A percentile compares a stretch with the other conserved stretches of the same genome.
phyloP scores from a whole-genome alignment of 2,329 filamentous ascomycete species.

The Graphium sp. region DNA sequence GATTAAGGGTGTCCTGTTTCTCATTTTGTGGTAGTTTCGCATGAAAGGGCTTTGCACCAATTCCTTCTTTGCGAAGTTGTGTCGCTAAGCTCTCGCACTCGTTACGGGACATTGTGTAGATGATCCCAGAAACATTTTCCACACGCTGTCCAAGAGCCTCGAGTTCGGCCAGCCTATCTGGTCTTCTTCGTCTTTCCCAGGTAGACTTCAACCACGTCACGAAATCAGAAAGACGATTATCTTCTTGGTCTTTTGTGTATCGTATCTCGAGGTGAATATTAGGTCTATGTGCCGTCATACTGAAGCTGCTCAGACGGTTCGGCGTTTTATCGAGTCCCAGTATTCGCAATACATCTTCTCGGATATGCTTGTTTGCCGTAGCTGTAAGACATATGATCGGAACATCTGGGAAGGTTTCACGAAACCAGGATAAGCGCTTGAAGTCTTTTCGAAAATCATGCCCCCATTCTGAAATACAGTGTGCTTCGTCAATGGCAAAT shows the following conservation, averaged over 20 bases:
- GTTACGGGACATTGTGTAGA: constrained; percentile 60
- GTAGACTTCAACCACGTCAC: constrained; percentile 60
- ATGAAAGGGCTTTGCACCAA: constrained; percentile 61
- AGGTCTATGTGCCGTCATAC: constrained; percentile 66
- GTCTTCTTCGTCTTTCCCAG: constrained; percentile 47
- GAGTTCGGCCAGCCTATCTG: constrained; percentile 42
- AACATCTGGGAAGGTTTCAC: constrained; percentile 62
- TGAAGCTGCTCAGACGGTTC: constrained; percentile 53
- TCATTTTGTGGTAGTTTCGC: constrained; percentile 48
- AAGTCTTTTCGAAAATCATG: constrained; percentile 94
- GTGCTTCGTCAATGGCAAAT: constrained; percentile 83
- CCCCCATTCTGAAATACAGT: constrained; percentile 96
- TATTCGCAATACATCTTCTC: constrained; percentile 65
- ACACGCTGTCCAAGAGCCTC: constrained; percentile 31
- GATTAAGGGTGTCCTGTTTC: constrained; percentile 53
- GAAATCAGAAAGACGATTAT: constrained; percentile 58
- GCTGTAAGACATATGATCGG: constrained; percentile 89
- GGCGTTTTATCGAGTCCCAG: constrained; percentile 46
- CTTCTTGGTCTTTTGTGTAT: constrained; percentile 61
- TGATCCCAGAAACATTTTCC: constrained; percentile 57
- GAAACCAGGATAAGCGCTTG: constrained; percentile 75
- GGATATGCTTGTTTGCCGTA: constrained; percentile 68
- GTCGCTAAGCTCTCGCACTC: constrained; percentile 59
- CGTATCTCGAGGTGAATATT: constrained; percentile 87
- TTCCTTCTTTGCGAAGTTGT: constrained; percentile 47